These are phyloP conservation scores for Xanthoceras sorbifolium DNA, from an alignment of 345 rosid genomes.

Conservation along the genomic window DNA sequence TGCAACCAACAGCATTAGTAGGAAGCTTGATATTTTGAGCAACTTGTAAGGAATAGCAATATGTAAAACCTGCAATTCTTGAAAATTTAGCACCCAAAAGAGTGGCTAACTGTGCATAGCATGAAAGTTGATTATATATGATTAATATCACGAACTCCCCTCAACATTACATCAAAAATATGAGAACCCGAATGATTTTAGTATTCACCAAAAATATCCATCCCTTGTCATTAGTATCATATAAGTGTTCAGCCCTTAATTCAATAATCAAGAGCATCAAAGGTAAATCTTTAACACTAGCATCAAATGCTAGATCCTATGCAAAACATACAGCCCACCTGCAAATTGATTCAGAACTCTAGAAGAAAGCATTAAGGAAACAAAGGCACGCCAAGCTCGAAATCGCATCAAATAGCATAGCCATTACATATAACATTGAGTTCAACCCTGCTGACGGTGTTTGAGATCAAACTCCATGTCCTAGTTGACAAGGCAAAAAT, in stretches of 20 bases:
- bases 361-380: too few relatives aligned
- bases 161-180: neutral
- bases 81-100: neutral
- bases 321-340: too few relatives aligned
- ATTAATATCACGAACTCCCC: neutral
- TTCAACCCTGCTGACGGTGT: neutral
- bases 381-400: too few relatives aligned
- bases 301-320: too few relatives aligned
- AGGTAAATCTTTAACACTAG: too few relatives aligned
- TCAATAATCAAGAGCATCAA: too few relatives aligned
- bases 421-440: neutral
- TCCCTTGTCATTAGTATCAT: neutral
- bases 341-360: too few relatives aligned
- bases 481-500: too few relatives aligned
- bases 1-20: conserved; percentile 56
- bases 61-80: conserved; percentile 58
- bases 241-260: neutral
- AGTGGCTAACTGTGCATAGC: neutral
- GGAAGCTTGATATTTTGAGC: conserved; percentile 62
- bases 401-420: too few relatives aligned
- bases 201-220: neutral
- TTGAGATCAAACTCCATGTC: too few relatives aligned
- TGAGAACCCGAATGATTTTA: neutral
- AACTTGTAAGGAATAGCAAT: conserved; percentile 55
- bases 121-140: neutral